Base-by-base conservation (phyloP, 176 grass and related monocot species). In the Elymus sibiricus region DNA sequence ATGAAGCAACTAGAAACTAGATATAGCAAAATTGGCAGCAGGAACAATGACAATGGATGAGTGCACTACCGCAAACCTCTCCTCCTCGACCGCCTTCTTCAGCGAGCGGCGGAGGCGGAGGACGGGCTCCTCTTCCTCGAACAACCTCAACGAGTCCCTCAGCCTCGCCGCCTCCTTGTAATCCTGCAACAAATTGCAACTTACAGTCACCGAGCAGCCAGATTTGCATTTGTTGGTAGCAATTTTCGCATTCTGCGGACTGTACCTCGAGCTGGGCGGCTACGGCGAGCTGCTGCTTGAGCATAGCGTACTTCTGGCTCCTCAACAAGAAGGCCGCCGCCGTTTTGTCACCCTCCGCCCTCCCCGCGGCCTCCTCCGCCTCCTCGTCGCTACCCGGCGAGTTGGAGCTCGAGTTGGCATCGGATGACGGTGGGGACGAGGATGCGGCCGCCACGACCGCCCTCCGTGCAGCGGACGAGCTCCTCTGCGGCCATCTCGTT, bases 111-210 rank as follows among this genome's bases (percentile, higher is more conserved):
- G 90, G 44, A 97, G 92, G 21, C 90, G 90, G 31, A 94, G 73
- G 17, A 94, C 86, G 0, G 92, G 92, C 74, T 97, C 92, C 42
- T 94, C 92, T 28, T 94, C 92, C 89, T 94, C 92, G 13, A 97
- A 92, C 16, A 77, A 90, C 85, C 40, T 90, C 75, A 97, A 70
- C 25, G 88, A 97, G 63, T 94, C 92, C 83, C 92, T 90, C 70
- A 94, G n/a, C 72, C 92, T 88, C 15, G 92, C 92, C 0, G 92
- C 94, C 62, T 97, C 92, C 90, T 97, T 92, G 58, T 97, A 97
- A 87, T 97, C 92, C 92, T 97, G 77, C 79, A 21, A 64, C 63
- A 66, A 69, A 71, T 51, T 2, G 35, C 79, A 87, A 70, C 15
- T 76, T 75, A 46, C 10, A 34, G 28, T 74, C 70, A 77, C 51